Evolutionary conservation across 108 stramenopile species (phyloP).

Genomic region (Epipyxis sp.): DNA sequence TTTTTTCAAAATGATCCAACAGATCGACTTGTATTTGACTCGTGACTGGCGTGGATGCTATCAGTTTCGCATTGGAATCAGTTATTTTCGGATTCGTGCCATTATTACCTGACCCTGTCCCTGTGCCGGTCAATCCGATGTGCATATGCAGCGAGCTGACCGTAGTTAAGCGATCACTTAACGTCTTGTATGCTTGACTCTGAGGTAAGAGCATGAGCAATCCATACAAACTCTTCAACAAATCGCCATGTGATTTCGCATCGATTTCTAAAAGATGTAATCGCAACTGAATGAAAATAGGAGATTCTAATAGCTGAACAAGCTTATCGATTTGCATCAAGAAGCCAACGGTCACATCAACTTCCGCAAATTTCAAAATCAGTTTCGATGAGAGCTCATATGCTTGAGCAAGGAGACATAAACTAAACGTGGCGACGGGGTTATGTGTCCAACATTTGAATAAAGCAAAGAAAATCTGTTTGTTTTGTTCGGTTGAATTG

Average conservation of each 20-base stretch:
- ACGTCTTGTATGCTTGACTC: slow-evolving; percentile 36
- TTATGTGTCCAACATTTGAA: slow-evolving; percentile 96
- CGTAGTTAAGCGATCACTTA: slow-evolving; percentile 34
- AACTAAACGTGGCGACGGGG: slow-evolving; percentile 88
- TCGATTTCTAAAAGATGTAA: slow-evolving; percentile 89
- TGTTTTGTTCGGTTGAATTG: slow-evolving; percentile 16
- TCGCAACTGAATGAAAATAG: slow-evolving; percentile 91
- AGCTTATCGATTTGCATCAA: slow-evolving; percentile 97
- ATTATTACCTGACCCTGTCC: background rate
- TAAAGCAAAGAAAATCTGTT: slow-evolving; percentile 70
- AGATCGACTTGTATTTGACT: background rate
- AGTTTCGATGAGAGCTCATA: slow-evolving; percentile 88
- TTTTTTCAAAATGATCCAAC: slow-evolving; percentile 18
- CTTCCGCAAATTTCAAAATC: slow-evolving; percentile 74
- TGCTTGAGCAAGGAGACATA: slow-evolving; percentile 89
- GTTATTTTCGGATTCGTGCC: background rate
- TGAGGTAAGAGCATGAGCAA: slow-evolving; percentile 90
- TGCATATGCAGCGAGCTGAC: slow-evolving; percentile 37
- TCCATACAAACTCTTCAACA: slow-evolving; percentile 89
- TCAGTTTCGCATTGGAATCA: background rate
- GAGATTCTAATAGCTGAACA: slow-evolving; percentile 92
- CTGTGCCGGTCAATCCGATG: background rate
- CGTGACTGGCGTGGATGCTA: background rate
- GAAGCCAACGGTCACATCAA: slow-evolving; percentile 90
- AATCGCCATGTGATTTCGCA: slow-evolving; percentile 71